Conservation (phyloP, 352 stramenopile species). For the Porosira glacialis region DNA sequence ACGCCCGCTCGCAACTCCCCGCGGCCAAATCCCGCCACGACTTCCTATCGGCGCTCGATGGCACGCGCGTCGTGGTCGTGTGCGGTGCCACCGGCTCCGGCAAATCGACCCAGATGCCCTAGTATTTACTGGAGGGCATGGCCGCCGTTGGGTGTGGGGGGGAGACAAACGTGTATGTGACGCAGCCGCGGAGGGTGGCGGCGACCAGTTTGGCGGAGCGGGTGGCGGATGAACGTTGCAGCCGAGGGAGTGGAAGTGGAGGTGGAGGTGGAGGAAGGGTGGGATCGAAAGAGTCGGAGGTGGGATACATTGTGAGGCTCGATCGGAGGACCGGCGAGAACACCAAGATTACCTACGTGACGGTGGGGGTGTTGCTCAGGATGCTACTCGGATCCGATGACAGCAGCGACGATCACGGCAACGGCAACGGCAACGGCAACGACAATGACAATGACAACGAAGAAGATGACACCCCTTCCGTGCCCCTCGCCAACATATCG, state of each 20-base stretch:
- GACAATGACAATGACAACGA: too few species aligned
- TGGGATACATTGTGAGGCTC: conserved; percentile 92
- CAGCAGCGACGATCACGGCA: too few species aligned
- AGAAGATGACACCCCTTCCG: too few species aligned
- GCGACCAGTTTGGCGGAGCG: conserved; percentile 87
- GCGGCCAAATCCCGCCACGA: conserved; percentile 15
- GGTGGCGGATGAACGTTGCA: conserved; percentile 83
- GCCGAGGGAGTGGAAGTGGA: too few species aligned
- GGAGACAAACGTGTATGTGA: conserved; percentile 76
- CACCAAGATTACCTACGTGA: conserved; percentile 88
- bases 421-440: too few species aligned
- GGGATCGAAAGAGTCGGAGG: too few species aligned
- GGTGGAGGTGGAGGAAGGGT: too few species aligned
- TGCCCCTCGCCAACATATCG: conserved; percentile 64
- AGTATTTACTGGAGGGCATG: conserved; percentile 86
- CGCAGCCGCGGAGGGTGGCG: conserved; percentile 89
- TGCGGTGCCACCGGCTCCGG: conserved; percentile 44
- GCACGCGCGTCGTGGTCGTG: conserved; percentile 18
- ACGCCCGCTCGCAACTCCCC: too few species aligned
- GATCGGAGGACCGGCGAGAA: conserved; percentile 54
- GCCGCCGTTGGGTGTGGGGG: conserved; percentile 69
- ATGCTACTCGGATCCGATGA: too few species aligned
- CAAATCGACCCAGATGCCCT: conserved; percentile 90
- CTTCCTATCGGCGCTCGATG: conserved; percentile 13
- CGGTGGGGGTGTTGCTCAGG: conserved; percentile 80